Conservation (phyloP, 2,329 filamentous ascomycete genomes). For the Tolypocladium tropicale region DNA sequence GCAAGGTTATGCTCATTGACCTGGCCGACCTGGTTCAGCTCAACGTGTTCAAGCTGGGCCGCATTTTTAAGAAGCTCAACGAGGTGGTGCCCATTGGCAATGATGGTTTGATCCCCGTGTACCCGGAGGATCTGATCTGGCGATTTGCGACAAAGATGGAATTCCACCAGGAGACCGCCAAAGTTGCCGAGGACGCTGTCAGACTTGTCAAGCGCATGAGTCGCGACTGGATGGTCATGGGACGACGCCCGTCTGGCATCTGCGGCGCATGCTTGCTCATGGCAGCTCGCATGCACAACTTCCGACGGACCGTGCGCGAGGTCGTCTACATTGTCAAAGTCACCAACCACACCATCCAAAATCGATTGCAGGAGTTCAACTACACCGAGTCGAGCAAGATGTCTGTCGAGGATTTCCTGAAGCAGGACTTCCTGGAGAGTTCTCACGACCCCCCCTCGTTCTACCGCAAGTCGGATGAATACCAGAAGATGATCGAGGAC, state of each 20-base stretch:
- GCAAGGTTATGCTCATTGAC: conserved; percentile 89
- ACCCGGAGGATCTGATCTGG: conserved; percentile 83
- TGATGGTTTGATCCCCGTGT: conserved; percentile 55
- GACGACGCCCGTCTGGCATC: conserved; percentile 83
- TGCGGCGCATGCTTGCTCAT: conserved; percentile 92
- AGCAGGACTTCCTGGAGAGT: conserved; percentile 61
- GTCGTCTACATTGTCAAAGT: conserved; percentile 98
- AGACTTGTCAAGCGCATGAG: conserved; percentile 88
- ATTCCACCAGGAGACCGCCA: conserved; percentile 71
- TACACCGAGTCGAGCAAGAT: conserved; percentile 74
- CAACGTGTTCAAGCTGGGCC: conserved; percentile 87
- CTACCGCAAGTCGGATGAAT: conserved; percentile 54
- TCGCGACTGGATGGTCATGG: conserved; percentile 93
- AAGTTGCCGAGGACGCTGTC: conserved; percentile 80
- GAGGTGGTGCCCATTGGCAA: conserved; percentile 62
- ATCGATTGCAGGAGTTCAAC: conserved; percentile 86
- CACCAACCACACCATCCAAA: conserved; percentile 84
- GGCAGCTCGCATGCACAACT: conserved; percentile 97
- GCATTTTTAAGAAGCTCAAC: conserved; percentile 77
- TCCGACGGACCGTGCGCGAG: conserved; percentile 81
- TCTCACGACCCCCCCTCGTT: conserved; percentile 76
- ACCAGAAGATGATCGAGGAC: conserved; percentile 40
- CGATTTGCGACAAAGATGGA: conserved; percentile 88
- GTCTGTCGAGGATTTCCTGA: conserved; percentile 78
- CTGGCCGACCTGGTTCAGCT: conserved; percentile 74